phyloP scores from a whole-genome alignment of 768 basidiomycete species.

The Suillus cothurnatus region DNA sequence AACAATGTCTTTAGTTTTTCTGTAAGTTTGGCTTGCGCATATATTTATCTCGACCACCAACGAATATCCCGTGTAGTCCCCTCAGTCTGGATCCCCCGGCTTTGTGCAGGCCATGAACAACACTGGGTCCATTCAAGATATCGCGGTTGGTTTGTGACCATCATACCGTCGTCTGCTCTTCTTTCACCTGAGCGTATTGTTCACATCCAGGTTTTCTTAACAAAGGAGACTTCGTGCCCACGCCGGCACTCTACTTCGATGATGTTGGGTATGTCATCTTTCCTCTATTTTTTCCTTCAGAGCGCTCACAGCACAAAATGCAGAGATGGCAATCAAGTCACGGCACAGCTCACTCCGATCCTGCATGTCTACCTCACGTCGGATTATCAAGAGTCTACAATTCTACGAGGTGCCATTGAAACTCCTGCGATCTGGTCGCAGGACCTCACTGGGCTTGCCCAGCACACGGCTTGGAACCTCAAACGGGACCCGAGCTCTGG shows the following conservation, averaged over 20 bases:
- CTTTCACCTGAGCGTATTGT: too few species aligned
- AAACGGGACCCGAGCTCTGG: background rate
- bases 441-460: background rate
- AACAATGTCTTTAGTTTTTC: background rate
- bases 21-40: background rate
- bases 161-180: too few species aligned
- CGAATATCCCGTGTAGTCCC: background rate
- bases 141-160: background rate
- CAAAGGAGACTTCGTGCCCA: background rate
- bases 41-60: background rate
- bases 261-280: background rate
- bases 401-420: background rate
- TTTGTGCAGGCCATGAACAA: background rate
- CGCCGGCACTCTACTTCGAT: background rate
- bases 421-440: background rate
- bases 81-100: background rate
- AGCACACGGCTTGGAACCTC: slow-evolving; percentile 2
- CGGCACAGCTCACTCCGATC: background rate
- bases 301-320: background rate
- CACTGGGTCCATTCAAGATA: background rate
- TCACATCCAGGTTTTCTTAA: background rate
- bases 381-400: slow-evolving; percentile 6
- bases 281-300: background rate
- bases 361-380: slow-evolving; percentile 5
- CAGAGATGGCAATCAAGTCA: background rate